phyloP scores from a whole-genome alignment of 352 stramenopile genomes.

The Globisporangium lucens region DNA sequence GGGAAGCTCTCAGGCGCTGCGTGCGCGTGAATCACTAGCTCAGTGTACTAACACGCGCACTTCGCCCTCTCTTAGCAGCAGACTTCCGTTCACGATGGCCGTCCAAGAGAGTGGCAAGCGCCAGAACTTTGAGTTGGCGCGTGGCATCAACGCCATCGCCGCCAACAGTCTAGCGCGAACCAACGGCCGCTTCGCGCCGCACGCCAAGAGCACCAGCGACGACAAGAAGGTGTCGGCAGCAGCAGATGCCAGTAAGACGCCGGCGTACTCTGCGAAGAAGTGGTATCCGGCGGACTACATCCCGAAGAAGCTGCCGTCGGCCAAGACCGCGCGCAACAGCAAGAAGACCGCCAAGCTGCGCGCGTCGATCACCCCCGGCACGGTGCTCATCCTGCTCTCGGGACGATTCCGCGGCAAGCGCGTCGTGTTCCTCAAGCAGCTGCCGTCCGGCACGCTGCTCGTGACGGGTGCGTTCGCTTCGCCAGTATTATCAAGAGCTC shows the following conservation, averaged over 20 bases:
- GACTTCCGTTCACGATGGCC: constrained; percentile 4
- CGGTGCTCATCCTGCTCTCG: constrained; percentile 97
- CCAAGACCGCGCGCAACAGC: constrained; percentile 77
- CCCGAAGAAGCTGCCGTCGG: constrained; percentile 62
- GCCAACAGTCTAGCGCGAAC: constrained; percentile 54
- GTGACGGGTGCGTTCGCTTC: constrained; percentile 85
- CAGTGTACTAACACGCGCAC: neutral
- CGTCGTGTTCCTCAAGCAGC: constrained; percentile 97
- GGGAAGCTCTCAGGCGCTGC: neutral
- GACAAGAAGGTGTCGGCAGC: constrained; percentile 56
- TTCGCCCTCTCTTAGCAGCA: neutral
- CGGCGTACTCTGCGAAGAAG: constrained; percentile 43
- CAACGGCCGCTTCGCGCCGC: constrained; percentile 36
- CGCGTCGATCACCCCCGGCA: constrained; percentile 95
- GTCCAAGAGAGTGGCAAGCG: constrained; percentile 23
- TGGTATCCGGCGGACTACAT: constrained; percentile 80
- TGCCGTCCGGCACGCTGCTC: constrained; percentile 95
- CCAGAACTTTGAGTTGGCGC: constrained; percentile 69
- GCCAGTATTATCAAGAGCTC: constrained; percentile 44
- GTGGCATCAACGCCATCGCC: constrained; percentile 78
- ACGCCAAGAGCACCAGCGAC: constrained; percentile 48
- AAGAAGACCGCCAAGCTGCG: constrained; percentile 93
- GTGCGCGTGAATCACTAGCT: neutral
- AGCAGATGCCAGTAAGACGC: constrained; percentile 14
- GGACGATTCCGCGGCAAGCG: constrained; percentile 98